Conservation (phyloP, 78 protist species). For the Dictyostelium purpureum region DNA sequence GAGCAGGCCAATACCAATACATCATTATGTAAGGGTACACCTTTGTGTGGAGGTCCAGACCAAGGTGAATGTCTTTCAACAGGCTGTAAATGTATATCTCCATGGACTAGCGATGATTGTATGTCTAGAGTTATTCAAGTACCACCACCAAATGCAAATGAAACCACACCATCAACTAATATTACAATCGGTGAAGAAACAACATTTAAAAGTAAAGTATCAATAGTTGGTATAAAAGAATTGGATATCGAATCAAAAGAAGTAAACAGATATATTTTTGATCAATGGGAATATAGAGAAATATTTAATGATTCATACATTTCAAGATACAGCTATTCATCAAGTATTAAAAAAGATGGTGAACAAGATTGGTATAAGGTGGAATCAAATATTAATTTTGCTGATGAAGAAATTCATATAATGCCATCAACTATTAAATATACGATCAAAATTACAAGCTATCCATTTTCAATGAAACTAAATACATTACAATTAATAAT, state of each 20-base stretch:
- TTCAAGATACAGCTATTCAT: neutral
- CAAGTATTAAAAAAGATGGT: no score
- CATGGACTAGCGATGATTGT: neutral
- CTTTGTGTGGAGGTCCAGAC: no score
- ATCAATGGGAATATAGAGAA: neutral
- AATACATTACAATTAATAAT: slow-evolving; percentile 43
- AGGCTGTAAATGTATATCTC: neutral
- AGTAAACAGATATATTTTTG: neutral
- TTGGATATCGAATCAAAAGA: neutral
- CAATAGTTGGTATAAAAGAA: slow-evolving; percentile 7
- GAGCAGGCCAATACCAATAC: no score
- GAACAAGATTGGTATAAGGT: neutral
- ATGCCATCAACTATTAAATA: slow-evolving; percentile 31
- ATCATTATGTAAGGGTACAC: no score
- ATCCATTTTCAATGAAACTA: neutral
- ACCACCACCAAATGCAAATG: neutral
- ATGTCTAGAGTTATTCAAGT: neutral
- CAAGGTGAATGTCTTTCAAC: no score
- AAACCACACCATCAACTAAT: neutral
- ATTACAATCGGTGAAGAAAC: neutral
- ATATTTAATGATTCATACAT: neutral
- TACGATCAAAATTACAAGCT: slow-evolving; percentile 9
- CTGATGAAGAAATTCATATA: neutral
- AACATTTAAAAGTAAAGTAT: neutral
- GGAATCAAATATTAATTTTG: neutral